Evolutionary conservation across 805 yeast genomes (phyloP).

Genomic region (Sugiyamaella lignohabitans): DNA sequence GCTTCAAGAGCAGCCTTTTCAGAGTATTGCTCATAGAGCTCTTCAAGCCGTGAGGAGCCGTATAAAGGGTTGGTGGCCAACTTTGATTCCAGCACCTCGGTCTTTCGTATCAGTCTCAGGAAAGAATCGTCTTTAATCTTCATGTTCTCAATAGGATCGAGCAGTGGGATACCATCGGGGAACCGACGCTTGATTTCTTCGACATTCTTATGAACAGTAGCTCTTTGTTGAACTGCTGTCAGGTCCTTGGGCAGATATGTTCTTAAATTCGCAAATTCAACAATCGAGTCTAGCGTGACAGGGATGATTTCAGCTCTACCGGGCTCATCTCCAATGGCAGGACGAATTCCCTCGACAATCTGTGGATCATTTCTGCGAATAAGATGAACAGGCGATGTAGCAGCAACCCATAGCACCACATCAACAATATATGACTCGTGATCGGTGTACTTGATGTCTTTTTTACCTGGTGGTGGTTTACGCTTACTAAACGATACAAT

Average conservation of each 20-base stretch:
- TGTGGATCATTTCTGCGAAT: conserved; percentile 70
- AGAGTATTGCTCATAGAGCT: conserved; percentile 58
- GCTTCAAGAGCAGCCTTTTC: conserved; percentile 55
- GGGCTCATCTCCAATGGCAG: conserved; percentile 66
- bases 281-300: conserved; percentile 71
- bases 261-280: conserved; percentile 70
- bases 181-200: conserved; percentile 75
- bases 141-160: conserved; percentile 92
- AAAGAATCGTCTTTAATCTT: conserved; percentile 79
- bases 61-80: conserved; percentile 61
- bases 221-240: conserved; percentile 38
- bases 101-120: conserved; percentile 60
- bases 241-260: conserved; percentile 73
- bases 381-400: conserved; percentile 68
- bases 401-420: conserved; percentile 70
- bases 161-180: conserved; percentile 83
- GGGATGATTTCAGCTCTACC: conserved; percentile 75
- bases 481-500: conserved; percentile 74
- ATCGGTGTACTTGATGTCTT: conserved; percentile 49
- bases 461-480: conserved; percentile 26
- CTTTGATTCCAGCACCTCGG: conserved; percentile 75
- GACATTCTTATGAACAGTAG: conserved; percentile 61
- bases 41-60: conserved; percentile 44
- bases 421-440: conserved; percentile 87
- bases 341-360: conserved; percentile 85